These are phyloP conservation scores for Microsporum canis DNA, from an alignment of 2,329 filamentous ascomycete genomes.

Conservation along the genomic window DNA sequence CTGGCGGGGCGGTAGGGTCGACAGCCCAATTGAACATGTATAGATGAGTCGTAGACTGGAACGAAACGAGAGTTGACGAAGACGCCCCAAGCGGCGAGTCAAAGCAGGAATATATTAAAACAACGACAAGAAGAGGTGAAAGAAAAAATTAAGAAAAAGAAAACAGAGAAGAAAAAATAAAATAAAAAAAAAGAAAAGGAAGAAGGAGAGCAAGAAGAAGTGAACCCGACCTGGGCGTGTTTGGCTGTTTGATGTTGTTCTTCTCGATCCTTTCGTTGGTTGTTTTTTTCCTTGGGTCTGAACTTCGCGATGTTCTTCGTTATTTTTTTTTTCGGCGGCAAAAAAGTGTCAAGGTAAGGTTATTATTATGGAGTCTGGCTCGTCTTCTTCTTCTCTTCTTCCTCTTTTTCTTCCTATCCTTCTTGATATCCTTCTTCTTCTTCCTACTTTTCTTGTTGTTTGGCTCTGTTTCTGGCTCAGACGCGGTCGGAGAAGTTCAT, in stretches of 20 bases:
- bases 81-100: neutral
- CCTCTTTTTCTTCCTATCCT: neutral
- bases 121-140: neutral
- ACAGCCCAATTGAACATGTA: constrained; percentile 12
- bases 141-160: neutral
- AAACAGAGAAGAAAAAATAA: neutral
- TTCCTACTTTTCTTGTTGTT: neutral
- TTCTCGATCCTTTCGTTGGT: neutral
- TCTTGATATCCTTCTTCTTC: neutral
- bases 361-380: neutral
- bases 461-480: neutral
- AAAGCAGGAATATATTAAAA: neutral
- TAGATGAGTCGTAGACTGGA: neutral
- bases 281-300: neutral
- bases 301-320: neutral
- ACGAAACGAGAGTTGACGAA: neutral
- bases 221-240: neutral
- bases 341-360: neutral
- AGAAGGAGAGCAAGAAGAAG: neutral
- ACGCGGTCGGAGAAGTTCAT: neutral
- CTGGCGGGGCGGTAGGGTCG: constrained; percentile 12
- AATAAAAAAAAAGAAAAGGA: neutral
- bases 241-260: neutral
- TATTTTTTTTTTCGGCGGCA: neutral
- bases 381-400: neutral